A percentile compares a stretch with the other conserved stretches of the same genome.
phyloP scores from a whole-genome alignment of 2,329 filamentous ascomycete species.

The Dactylonectria estremocensis region DNA sequence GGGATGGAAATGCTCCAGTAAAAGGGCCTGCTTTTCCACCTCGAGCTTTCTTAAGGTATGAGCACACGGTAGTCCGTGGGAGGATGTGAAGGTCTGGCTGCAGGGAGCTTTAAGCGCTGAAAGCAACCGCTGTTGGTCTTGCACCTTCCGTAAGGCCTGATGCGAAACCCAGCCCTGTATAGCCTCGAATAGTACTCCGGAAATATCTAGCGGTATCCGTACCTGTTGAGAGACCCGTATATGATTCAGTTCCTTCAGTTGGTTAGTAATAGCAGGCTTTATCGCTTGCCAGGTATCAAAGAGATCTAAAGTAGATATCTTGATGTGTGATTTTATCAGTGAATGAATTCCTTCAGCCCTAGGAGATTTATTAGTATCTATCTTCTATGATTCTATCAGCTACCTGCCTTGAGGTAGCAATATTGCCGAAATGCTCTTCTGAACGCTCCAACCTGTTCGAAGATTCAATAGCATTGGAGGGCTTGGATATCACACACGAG shows the following conservation, averaged over 20 bases:
- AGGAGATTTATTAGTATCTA: not conserved
- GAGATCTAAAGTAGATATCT: not conserved
- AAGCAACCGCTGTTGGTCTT: too few species aligned
- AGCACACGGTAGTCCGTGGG: too few species aligned
- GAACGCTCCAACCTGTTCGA: too few species aligned
- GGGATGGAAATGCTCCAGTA: too few species aligned
- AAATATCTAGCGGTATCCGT: constrained; percentile 10
- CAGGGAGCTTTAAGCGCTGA: too few species aligned
- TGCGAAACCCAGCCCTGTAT: constrained; percentile 11
- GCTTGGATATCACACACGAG: not conserved
- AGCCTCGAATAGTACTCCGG: not conserved
- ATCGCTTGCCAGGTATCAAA: constrained; percentile 6
- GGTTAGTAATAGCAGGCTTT: not conserved
- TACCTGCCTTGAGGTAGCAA: not conserved
- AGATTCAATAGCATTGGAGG: not conserved
- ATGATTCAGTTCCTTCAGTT: not conserved
- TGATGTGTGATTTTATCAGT: not conserved
- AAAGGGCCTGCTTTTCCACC: too few species aligned
- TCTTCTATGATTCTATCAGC: not conserved
- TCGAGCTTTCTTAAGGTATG: too few species aligned
- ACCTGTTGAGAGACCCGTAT: constrained; percentile 10
- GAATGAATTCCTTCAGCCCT: not conserved
- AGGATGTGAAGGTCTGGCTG: too few species aligned
- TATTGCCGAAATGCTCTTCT: not conserved
- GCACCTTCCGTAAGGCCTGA: constrained; percentile 13